These are phyloP conservation scores for Thraustotheca clavata DNA, from an alignment of 352 stramenopile genomes.

Conservation along the genomic window DNA sequence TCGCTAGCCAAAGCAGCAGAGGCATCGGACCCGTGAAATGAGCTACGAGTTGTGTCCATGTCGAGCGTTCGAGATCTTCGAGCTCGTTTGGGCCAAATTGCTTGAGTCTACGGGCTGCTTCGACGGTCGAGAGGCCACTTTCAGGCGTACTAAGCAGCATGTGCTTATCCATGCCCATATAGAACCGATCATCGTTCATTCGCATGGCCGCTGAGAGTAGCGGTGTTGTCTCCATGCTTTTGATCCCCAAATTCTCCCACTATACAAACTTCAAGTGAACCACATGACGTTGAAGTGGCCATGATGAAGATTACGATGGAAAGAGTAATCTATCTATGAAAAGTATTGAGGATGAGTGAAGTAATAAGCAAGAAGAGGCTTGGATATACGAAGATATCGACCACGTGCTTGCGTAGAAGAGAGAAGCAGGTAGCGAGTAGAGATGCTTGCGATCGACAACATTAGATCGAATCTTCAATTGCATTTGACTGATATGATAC, in stretches of 20 bases:
- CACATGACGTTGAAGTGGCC: neutral
- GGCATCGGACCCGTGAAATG: constrained; percentile 82
- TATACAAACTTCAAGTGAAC: neutral
- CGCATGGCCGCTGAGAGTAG: constrained; percentile 19
- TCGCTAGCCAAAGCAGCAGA: constrained; percentile 88
- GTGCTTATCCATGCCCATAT: constrained; percentile 75
- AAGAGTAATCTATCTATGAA: no score
- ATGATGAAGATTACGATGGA: no score
- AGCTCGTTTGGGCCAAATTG: constrained; percentile 88
- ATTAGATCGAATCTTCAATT: no score
- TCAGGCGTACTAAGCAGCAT: constrained; percentile 56
- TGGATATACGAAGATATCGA: neutral
- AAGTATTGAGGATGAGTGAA: neutral
- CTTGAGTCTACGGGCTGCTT: constrained; percentile 68
- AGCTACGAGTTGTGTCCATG: constrained; percentile 47
- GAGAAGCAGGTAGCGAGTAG: no score
- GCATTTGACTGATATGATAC: no score
- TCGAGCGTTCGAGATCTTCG: constrained; percentile 34
- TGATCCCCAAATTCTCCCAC: neutral
- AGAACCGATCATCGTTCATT: constrained; percentile 50
- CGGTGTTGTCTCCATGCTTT: constrained; percentile 7
- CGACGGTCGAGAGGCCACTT: constrained; percentile 66
- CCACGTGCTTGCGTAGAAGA: no score
- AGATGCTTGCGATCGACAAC: no score
- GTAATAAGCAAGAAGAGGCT: neutral